Evolutionary conservation across 2,329 filamentous ascomycete species (phyloP), one percentile per base, ranked within the genome.

Genomic region (Pezicula carpinea): DNA sequence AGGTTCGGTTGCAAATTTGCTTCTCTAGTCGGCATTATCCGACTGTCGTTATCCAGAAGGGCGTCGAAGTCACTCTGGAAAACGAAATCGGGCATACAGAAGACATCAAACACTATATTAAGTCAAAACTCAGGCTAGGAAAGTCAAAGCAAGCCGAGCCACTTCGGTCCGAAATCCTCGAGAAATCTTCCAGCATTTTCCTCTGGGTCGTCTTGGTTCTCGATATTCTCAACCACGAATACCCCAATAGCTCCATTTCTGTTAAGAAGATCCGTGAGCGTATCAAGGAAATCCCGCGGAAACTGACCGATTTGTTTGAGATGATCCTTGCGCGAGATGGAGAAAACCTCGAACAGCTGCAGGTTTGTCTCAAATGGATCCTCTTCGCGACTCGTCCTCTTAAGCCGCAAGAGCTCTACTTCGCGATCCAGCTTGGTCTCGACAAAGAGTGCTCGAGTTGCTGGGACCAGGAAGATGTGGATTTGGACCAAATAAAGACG

Each of bases 281-380:
- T 0, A 82, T 83, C 47, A 65, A 64, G 3, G 62, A 75, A 14
- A 74, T 82, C 0, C 43, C 43, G 14, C 18, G 17, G 3, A 31
- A 39, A 29, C 19, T 44, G 34, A 31, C 18, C 1, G 34, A 38
- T 5, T 38, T 44, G 22, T 44, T 33, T 22, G 42, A 45, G 26
- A 35, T 32, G 35, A 40, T 26, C 45, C 31, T 43, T 35, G 42
- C 22, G 58, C 66, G 75, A 14, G 77, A 83, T 43, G 15, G 46
- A 0, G 32, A 64, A 0, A 66, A 77, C 5, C 60, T 62, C 39
- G 60, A 71, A 0, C 60, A 67, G 0, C 52, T 81, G 0, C 46
- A 68, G 0, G 51, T 76, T 0, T 79, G 71, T 23, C 49, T 83
- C 0, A 68, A 74, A 17, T 82, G 73, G 73, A 64, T 83, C 0